phyloP scores from a whole-genome alignment of 208 protist genomes.

The Crithidia bombi region DNA sequence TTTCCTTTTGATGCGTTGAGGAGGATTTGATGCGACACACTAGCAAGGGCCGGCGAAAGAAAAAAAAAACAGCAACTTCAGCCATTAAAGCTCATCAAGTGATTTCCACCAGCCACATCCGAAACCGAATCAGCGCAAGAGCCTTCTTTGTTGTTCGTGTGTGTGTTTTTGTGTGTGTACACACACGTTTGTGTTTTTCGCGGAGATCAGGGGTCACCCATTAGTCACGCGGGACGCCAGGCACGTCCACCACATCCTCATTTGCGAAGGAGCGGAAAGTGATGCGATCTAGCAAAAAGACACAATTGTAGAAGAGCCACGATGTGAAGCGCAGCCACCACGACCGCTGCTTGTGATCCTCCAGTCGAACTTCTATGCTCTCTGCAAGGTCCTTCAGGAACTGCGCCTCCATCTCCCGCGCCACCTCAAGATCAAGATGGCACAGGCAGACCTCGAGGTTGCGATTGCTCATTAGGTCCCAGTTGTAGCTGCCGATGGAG shows the following conservation, averaged over 20 bases:
- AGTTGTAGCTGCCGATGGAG: slow-evolving; percentile 93
- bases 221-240: slow-evolving; percentile 10
- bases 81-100: too few species aligned
- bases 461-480: slow-evolving; percentile 93
- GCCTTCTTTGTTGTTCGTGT: too few species aligned
- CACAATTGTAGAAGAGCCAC: slow-evolving; percentile 82
- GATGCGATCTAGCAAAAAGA: slow-evolving; percentile 74
- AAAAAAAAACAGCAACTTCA: too few species aligned
- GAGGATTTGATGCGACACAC: too few species aligned
- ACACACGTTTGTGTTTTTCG: too few species aligned
- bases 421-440: slow-evolving; percentile 66
- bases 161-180: too few species aligned
- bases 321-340: slow-evolving; percentile 71
- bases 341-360: slow-evolving; percentile 70
- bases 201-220: not conserved
- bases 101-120: too few species aligned
- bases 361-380: slow-evolving; percentile 73
- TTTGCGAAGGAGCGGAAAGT: slow-evolving; percentile 74
- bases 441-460: slow-evolving; percentile 91
- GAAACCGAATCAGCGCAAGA: too few species aligned
- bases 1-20: too few species aligned
- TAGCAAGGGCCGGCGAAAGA: too few species aligned
- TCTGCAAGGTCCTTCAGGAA: slow-evolving; percentile 71
- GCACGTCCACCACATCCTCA: slow-evolving; percentile 54
- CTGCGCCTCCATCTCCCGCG: slow-evolving; percentile 86